Percentiles rank a stretch among this genome's conserved stretches.
Conservation (phyloP, 306 rosid species). For the Vachellia pachyceras region DNA sequence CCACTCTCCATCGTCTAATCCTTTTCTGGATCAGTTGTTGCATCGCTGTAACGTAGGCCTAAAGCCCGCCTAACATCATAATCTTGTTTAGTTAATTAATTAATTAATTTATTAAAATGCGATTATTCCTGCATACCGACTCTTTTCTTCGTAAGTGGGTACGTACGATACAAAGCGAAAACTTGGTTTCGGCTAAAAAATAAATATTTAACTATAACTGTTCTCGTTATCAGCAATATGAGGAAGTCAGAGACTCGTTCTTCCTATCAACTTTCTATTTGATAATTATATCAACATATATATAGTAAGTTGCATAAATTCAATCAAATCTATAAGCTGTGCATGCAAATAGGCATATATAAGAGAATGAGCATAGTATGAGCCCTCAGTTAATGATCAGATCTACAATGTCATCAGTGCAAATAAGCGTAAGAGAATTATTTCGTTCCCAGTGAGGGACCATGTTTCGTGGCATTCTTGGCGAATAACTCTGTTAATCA, state of each 20-base stretch:
- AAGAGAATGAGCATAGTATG: background rate
- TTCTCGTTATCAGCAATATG: background rate
- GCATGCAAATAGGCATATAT: background rate
- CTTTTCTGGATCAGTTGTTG: constrained; percentile 13
- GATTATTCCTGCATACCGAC: background rate
- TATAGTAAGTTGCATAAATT: background rate
- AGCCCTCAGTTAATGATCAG: too few relatives aligned
- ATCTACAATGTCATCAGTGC: background rate
- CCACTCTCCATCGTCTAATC: constrained; percentile 24
- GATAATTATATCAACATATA: background rate
- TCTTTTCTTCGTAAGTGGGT: background rate
- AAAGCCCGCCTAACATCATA: background rate
- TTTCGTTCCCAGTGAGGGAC: too few relatives aligned
- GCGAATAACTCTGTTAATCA: too few relatives aligned
- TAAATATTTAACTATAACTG: background rate
- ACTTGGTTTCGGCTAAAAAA: background rate
- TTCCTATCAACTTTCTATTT: background rate
- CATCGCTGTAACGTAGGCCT: constrained; percentile 7
- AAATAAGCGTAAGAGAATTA: background rate
- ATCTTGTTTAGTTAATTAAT: background rate
- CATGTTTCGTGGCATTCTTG: too few relatives aligned
- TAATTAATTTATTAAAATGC: background rate
- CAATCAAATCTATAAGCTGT: too few relatives aligned
- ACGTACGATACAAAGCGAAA: background rate
- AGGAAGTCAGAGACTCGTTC: background rate